phyloP scores from a whole-genome alignment of 73 alveolate genomes.

The Tetrahymena elliotti region DNA sequence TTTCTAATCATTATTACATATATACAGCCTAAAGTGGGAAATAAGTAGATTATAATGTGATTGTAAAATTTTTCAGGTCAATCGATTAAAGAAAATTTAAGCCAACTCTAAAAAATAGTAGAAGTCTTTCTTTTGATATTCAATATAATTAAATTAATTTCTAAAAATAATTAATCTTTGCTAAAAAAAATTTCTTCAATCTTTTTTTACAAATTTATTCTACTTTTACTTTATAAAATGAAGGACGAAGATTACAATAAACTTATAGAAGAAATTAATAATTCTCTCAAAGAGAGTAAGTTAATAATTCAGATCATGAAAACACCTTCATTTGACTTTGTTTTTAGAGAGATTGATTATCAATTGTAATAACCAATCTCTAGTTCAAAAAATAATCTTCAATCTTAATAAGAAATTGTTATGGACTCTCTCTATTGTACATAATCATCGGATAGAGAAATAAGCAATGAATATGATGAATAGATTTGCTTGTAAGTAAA shows the following conservation, averaged over 20 bases:
- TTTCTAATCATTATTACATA: too few relatives aligned
- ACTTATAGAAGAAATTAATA: background rate
- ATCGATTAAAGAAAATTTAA: background rate
- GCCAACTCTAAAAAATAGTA: background rate
- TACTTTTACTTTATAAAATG: background rate
- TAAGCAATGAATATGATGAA: too few relatives aligned
- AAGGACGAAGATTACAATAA: background rate
- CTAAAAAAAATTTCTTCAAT: background rate
- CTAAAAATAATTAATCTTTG: too few relatives aligned
- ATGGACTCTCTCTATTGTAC: too few relatives aligned
- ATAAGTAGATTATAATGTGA: background rate
- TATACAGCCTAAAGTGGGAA: background rate
- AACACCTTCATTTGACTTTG: background rate
- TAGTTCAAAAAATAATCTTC: background rate
- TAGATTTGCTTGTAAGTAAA: too few relatives aligned
- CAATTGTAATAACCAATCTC: background rate
- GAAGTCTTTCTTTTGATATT: background rate
- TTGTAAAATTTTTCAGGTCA: too few relatives aligned
- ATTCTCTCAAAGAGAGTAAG: background rate
- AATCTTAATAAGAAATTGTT: background rate
- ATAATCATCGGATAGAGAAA: too few relatives aligned
- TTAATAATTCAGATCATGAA: background rate
- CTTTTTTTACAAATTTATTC: background rate
- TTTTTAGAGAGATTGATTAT: background rate
- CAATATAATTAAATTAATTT: too few relatives aligned